These are phyloP conservation scores for Thozetella sp. DNA, from an alignment of 495 filamentous ascomycete species.

Conservation along the genomic window DNA sequence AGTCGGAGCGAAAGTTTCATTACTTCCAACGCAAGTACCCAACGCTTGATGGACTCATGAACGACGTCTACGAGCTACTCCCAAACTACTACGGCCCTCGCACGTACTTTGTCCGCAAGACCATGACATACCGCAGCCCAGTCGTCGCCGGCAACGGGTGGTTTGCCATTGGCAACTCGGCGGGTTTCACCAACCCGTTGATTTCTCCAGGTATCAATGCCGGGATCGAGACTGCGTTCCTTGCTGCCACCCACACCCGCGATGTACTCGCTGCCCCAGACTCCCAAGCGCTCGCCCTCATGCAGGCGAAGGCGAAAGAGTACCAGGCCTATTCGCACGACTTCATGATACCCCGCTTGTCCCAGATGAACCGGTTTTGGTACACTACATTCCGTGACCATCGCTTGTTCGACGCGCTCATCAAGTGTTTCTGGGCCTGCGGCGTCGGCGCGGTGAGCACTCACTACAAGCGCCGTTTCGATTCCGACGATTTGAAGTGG, in stretches of 20 bases:
- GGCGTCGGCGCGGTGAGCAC: background rate
- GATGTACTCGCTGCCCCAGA: background rate
- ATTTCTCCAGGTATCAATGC: conserved; percentile 1
- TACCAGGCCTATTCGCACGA: background rate
- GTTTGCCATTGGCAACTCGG: background rate
- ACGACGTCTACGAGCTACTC: background rate
- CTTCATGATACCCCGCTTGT: background rate
- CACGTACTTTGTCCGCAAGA: background rate
- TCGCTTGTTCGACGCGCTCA: background rate
- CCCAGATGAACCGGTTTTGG: background rate
- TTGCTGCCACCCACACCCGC: background rate
- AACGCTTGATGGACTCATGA: background rate
- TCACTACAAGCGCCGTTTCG: background rate
- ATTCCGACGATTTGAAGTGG: background rate
- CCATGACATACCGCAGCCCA: background rate
- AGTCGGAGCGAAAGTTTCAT: background rate
- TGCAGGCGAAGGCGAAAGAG: background rate
- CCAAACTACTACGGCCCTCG: background rate
- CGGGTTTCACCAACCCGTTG: background rate
- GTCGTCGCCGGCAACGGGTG: background rate
- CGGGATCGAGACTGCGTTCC: background rate
- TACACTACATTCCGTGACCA: conserved; percentile 4
- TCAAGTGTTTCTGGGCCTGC: conserved; percentile 2
- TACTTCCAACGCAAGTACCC: conserved; percentile 1
- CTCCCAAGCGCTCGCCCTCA: background rate